phyloP scores from a whole-genome alignment of 352 stramenopile species.

The Aphanomyces euteiches region DNA sequence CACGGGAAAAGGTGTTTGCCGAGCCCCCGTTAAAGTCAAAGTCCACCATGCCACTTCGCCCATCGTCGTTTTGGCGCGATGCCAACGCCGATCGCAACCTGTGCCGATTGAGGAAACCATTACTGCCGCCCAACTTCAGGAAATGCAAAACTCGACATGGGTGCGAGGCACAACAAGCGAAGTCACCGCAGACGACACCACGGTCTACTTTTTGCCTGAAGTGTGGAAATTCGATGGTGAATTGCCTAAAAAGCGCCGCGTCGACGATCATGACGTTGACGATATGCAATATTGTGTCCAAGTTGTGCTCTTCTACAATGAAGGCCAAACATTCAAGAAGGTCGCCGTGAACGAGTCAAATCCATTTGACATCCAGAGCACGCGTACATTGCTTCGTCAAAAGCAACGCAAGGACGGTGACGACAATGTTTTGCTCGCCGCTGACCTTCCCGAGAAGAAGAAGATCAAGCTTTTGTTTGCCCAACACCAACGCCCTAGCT shows the following conservation, averaged over 20 bases:
- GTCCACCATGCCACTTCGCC: slow-evolving; percentile 56
- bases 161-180: slow-evolving; percentile 48
- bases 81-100: slow-evolving; percentile 60
- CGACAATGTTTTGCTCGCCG: slow-evolving; percentile 44
- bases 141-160: slow-evolving; percentile 40
- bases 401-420: slow-evolving; percentile 35
- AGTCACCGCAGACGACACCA: slow-evolving; percentile 39
- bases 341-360: slow-evolving; percentile 68
- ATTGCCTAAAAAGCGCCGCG: slow-evolving; percentile 79
- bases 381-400: slow-evolving; percentile 73
- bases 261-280: slow-evolving; percentile 43
- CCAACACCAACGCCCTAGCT: slow-evolving; percentile 35
- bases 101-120: slow-evolving; percentile 34
- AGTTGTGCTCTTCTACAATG: slow-evolving; percentile 75
- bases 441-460: slow-evolving; percentile 75
- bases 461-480: slow-evolving; percentile 53
- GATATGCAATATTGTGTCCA: slow-evolving; percentile 73
- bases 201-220: slow-evolving; percentile 63
- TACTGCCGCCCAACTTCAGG: slow-evolving; percentile 52
- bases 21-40: slow-evolving; percentile 67
- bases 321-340: slow-evolving; percentile 51
- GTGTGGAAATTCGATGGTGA: slow-evolving; percentile 90
- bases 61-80: slow-evolving; percentile 66
- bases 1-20: slow-evolving; percentile 78
- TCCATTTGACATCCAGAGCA: slow-evolving; percentile 85